Base-by-base conservation (phyloP, 345 rosid genomes). In the Camelina laxa region DNA sequence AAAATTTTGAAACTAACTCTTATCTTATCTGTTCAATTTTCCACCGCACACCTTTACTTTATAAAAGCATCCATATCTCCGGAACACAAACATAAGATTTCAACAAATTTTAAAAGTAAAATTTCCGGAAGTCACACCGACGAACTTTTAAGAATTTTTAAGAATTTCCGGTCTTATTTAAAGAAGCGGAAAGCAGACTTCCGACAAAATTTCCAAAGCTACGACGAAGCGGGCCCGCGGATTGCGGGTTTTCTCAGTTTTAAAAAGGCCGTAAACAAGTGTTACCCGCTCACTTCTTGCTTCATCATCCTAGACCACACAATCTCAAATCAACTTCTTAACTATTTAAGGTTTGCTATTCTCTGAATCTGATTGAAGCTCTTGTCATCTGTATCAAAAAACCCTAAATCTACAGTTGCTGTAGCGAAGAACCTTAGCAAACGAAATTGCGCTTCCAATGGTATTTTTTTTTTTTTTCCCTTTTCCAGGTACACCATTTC, bases 361-460 rank as follows among this genome's bases (percentile, higher is more conserved):
- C 39, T 27, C 22, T 16, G 45, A 24, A 60, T 36, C 24, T 27
- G 24, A 22, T 22, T 22, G 0, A 45, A 59, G 27, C 47, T 35
- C 30, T 59, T 36, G 42, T 39, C 42, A 39, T n/a, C 0, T 60
- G 11, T 36, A 67, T 53, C 15, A 36, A n/a, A 57, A 56, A 44
- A 21, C 71, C 70, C 62, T 17, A 60, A 63, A 9, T 73, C 77
- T 0, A 33, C 50, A 45, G 16, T 45, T 45, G 10, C 50, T 6
- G 10, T 16, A 6, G 50, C 50, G 50, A 45, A 45, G 50, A n/a
- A 45, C 10, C 36, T 8, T 33, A 45, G 9, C 19, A n/a, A 42
- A 45, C 9, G 50, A 41, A n/a, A n/a, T n/a, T 45, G 9, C 17
- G 9, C 19, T n/a, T 45, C 19, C 1, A 45, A 45, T 45, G 50